These are phyloP conservation scores for Hypoxylon lienhwacheense DNA, from an alignment of 495 filamentous ascomycete genomes.

Conservation along the genomic window DNA sequence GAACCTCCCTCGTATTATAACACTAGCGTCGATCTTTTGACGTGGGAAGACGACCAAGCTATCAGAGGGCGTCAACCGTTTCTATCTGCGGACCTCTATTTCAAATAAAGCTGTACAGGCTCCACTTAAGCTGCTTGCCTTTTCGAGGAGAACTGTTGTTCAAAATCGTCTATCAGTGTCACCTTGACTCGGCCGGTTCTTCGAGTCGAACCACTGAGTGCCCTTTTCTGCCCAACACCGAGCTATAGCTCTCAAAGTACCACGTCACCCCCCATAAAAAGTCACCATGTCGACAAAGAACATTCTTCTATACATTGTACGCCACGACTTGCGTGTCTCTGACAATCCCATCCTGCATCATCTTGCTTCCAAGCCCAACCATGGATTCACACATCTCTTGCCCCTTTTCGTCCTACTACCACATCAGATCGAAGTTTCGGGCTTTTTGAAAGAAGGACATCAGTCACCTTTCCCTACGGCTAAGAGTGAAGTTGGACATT, in stretches of 20 bases:
- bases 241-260: constrained; percentile 1
- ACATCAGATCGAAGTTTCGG: constrained; percentile 69
- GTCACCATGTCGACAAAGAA: constrained; percentile 42
- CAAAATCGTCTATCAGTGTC: constrained; percentile 1
- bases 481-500: constrained; percentile 55
- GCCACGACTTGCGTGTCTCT: constrained; percentile 65
- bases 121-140: constrained; percentile 16
- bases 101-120: constrained; percentile 12
- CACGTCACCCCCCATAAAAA: not conserved
- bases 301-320: constrained; percentile 63
- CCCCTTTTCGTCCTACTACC: constrained; percentile 67
- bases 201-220: too few species aligned
- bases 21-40: constrained; percentile 17
- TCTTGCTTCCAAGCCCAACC: constrained; percentile 48
- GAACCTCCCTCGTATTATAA: constrained; percentile 1
- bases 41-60: constrained; percentile 6
- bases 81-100: constrained; percentile 11
- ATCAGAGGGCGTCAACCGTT: constrained; percentile 27
- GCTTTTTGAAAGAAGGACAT: constrained; percentile 54
- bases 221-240: not conserved
- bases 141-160: not conserved
- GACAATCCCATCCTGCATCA: constrained; percentile 69
- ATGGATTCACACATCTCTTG: constrained; percentile 65
- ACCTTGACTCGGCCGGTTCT: constrained; percentile 1
- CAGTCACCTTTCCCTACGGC: constrained; percentile 62